Base-by-base conservation (phyloP, 2,329 filamentous ascomycete species). In the Annulohypoxylon truncatum region DNA sequence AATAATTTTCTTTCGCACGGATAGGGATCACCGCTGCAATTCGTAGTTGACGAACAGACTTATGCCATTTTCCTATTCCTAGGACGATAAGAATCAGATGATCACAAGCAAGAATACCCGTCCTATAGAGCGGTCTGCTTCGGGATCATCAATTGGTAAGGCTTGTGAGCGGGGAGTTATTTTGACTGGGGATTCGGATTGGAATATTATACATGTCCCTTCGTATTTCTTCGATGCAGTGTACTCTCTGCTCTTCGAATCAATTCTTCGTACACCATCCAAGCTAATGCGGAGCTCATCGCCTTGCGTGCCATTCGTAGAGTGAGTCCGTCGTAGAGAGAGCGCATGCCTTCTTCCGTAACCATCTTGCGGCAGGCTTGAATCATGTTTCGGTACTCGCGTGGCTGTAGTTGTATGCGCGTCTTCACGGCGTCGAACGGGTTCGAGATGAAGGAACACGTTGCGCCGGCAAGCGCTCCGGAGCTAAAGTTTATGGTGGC, bases 341-440 rank as follows among this genome's bases (percentile, higher is more conserved):
- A 92, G 57, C 90, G 85, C 18, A 92, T 72, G 0, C 95, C 95
- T 69, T 97, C 95, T 73, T 97, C 91, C 1, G 81, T 79, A 3
- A 98, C 78, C 91, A 99, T 97, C 76, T 89, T 85, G 74, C 84
- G 86, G 40, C 86, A 89, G 0, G 94, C 93, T 67, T 92, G 89
- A 70, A 92, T 79, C 85, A 95, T 92, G 74, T 98, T 97, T 31
- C 85, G 84, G 76, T 98, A 99, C 61, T 87, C 85, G 5, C 83
- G 84, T 2, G 96, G 96, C 82, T 96, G 92, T 31, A 99, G 84
- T 81, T 99, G 96, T 72, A 99, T 89, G 52, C 96, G 84, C 20
- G 96, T 99, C 82, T 99, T 99, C 78, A 98, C 90, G 0, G 94
- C 94, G 79, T 99, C 96, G 75, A 98, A 98, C 0, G 96, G 96